Conservation (phyloP, 2,329 filamentous ascomycete species). For the Scedosporium apiospermum region DNA sequence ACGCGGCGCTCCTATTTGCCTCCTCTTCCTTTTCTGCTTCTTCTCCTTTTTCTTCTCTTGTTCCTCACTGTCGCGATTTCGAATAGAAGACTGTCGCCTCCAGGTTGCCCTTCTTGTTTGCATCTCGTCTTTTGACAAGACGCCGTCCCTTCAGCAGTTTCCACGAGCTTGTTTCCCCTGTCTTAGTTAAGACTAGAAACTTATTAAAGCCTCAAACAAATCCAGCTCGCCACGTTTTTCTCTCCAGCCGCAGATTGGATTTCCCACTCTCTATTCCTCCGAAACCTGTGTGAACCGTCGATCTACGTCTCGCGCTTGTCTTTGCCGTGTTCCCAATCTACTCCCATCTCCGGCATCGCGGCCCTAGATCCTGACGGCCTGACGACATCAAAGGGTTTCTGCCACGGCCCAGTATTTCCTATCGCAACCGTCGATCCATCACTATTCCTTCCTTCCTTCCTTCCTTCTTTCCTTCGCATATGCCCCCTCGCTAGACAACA, state of each 20-base stretch:
- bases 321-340: background rate
- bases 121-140: background rate
- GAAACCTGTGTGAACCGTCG: background rate
- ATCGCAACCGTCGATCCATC: too few relatives aligned
- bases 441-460: too few relatives aligned
- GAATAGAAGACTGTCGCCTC: too few relatives aligned
- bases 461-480: too few relatives aligned
- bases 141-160: background rate
- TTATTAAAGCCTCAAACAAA: background rate
- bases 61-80: background rate
- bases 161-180: too few relatives aligned
- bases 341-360: background rate
- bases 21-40: background rate
- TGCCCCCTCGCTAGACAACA: too few relatives aligned
- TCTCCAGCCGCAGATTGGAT: background rate
- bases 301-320: background rate
- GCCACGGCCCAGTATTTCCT: too few relatives aligned
- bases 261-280: background rate
- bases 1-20: background rate
- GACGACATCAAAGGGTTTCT: background rate
- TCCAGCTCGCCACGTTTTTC: background rate
- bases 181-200: background rate
- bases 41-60: background rate
- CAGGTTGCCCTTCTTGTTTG: background rate
- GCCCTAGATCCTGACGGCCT: background rate